A percentile compares a stretch with the other conserved stretches of the same genome.
Evolutionary conservation across 1,139 yeast genomes (phyloP).

Genomic region (Kodamaea derodonti): DNA sequence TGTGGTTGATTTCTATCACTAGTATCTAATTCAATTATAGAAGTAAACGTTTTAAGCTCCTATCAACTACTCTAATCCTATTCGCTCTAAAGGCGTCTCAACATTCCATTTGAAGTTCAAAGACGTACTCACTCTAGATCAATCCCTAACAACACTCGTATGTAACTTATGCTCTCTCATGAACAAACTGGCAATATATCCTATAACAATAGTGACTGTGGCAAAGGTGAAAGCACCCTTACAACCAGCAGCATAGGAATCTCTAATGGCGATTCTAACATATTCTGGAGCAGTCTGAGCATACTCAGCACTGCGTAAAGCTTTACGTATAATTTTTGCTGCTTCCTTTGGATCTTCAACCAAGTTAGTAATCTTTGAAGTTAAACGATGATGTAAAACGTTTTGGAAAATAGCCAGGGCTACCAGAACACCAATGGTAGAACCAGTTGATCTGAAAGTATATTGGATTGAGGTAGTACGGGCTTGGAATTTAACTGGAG

Average conservation of each 20-base stretch:
- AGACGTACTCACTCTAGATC: too few relatives aligned
- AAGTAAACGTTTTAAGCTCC: too few relatives aligned
- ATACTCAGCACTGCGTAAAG: conserved; percentile 18
- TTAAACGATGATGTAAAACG: conserved; percentile 11
- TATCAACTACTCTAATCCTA: too few relatives aligned
- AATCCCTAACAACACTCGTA: conserved; percentile 35
- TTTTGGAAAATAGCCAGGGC: conserved; percentile 22
- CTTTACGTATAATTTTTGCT: conserved; percentile 14
- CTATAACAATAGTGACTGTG: conserved; percentile 13
- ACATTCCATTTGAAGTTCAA: too few relatives aligned
- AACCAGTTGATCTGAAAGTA: conserved; percentile 25
- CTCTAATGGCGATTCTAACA: conserved; percentile 16
- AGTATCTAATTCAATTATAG: too few relatives aligned
- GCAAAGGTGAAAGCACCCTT: conserved; percentile 18
- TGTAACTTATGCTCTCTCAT: conserved; percentile 33
- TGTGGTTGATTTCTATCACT: too few relatives aligned
- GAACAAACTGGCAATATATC: conserved; percentile 17
- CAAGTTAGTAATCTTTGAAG: conserved; percentile 15
- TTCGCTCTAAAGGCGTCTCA: too few relatives aligned
- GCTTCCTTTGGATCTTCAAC: conserved; percentile 19
- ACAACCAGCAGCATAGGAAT: conserved; percentile 18
- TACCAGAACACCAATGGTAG: conserved; percentile 22
- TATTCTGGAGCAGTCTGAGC: conserved; percentile 17
- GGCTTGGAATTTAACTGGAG: conserved; percentile 21
- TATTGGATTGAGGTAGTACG: conserved; percentile 24